Evolutionary conservation across 2,329 filamentous ascomycete species (phyloP).

Genomic region (Hypoxylon sp.): DNA sequence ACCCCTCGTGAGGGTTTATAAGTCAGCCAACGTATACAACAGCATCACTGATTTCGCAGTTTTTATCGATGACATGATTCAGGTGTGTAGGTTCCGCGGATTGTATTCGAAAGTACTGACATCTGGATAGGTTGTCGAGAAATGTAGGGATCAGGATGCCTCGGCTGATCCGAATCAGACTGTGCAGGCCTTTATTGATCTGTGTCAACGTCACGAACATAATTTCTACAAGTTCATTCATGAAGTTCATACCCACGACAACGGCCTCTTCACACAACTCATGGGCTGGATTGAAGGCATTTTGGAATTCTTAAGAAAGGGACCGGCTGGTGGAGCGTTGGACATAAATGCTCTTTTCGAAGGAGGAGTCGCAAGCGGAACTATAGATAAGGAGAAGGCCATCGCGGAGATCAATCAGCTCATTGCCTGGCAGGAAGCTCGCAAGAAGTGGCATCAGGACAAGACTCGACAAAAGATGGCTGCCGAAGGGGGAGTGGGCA

Average conservation of each 20-base stretch:
- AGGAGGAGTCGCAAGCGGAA: constrained; percentile 75
- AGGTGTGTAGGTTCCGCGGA: constrained; percentile 61
- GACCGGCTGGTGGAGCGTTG: constrained; percentile 85
- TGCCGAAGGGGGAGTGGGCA: constrained; percentile 73
- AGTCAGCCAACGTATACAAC: constrained; percentile 97
- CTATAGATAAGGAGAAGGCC: constrained; percentile 78
- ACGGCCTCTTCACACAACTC: constrained; percentile 93
- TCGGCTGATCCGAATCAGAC: constrained; percentile 98
- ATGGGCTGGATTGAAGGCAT: constrained; percentile 99
- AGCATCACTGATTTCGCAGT: constrained; percentile 95
- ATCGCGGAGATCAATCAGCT: constrained; percentile 85
- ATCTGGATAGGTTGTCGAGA: constrained; percentile 68
- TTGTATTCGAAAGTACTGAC: constrained; percentile 30
- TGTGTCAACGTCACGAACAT: constrained; percentile 93
- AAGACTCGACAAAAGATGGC: constrained; percentile 99
- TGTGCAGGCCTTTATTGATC: constrained; percentile 96
- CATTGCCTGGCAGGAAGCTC: constrained; percentile 92
- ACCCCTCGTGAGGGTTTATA: constrained; percentile 95
- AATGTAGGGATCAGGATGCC: constrained; percentile 79
- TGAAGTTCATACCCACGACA: constrained; percentile 96
- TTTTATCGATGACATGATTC: constrained; percentile 93
- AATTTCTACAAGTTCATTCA: constrained; percentile 99
- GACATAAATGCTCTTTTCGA: constrained; percentile 96
- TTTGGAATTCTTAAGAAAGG: constrained; percentile 89
- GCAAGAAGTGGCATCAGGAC: constrained; percentile 98